Conservation (phyloP, 2,329 filamentous ascomycete genomes). For the Aspergillus uvarum region DNA sequence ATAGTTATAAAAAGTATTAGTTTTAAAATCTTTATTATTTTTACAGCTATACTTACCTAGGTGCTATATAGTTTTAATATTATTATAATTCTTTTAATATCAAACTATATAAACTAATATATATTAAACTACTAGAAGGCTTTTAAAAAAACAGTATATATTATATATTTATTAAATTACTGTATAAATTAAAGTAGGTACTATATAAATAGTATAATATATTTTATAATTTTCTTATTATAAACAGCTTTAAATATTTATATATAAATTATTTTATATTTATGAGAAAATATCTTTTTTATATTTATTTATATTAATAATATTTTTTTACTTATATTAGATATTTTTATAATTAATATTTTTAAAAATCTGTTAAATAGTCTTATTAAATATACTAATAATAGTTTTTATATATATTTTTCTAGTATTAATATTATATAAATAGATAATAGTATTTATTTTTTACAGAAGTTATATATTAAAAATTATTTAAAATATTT, state of each 20-base stretch:
- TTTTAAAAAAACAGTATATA: background rate
- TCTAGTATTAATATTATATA: background rate
- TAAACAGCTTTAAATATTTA: background rate
- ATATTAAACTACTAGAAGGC: background rate
- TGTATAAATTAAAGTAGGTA: background rate
- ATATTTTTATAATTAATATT: background rate
- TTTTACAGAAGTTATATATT: background rate
- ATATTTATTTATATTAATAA: background rate
- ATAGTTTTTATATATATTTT: background rate
- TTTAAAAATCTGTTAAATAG: background rate
- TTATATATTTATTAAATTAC: background rate
- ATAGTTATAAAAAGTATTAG: background rate
- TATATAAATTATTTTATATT: background rate
- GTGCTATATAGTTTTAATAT: background rate
- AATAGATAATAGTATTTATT: background rate
- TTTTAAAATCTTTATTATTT: background rate
- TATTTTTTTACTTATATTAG: too few relatives aligned
- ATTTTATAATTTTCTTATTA: background rate
- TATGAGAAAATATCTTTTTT: background rate
- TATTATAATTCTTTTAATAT: background rate
- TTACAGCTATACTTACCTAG: background rate
- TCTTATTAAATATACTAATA: background rate
- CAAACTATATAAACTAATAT: conserved; percentile 1
- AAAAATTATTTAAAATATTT: background rate
- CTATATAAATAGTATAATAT: conserved; percentile 2